Evolutionary conservation across 306 rosid species (phyloP).

Genomic region (Fagus crenata): DNA sequence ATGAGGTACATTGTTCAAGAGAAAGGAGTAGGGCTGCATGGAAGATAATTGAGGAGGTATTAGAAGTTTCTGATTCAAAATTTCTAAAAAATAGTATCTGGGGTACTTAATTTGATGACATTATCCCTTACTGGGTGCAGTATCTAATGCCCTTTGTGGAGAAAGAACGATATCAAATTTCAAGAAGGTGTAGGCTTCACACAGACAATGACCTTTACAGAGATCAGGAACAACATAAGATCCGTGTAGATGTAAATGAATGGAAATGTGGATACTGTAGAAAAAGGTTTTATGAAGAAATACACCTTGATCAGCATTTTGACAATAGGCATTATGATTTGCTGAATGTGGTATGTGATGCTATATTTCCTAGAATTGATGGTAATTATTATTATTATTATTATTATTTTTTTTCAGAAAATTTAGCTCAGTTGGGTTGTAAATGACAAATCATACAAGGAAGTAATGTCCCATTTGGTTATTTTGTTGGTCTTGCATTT

Average conservation of each 20-base stretch:
- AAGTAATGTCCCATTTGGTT: not conserved
- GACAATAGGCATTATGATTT: conserved; percentile 70
- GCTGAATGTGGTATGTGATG: conserved; percentile 52
- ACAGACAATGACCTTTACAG: conserved; percentile 53
- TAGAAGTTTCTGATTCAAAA: conserved; percentile 11
- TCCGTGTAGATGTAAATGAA: conserved; percentile 44
- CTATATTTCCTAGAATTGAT: conserved; percentile 13
- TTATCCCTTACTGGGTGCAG: conserved; percentile 33
- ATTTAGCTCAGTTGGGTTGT: not conserved
- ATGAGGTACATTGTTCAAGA: conserved; percentile 55
- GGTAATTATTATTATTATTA: not conserved
- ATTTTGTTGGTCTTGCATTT: not conserved
- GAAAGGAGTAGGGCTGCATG: conserved; percentile 59
- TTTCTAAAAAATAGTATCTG: conserved; percentile 15
- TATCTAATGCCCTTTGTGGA: conserved; percentile 55
- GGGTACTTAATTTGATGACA: conserved; percentile 3
- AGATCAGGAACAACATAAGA: conserved; percentile 57
- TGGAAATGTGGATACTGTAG: conserved; percentile 59
- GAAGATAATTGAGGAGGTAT: conserved; percentile 60
- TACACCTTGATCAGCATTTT: conserved; percentile 69
- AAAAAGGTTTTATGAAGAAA: conserved; percentile 53
- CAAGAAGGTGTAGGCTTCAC: conserved; percentile 49
- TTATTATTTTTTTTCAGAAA: not conserved
- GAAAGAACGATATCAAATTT: conserved; percentile 45
- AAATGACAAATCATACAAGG: not conserved